Conservation (phyloP, 1,284 basidiomycete species). For the Lentinus polychrous region DNA sequence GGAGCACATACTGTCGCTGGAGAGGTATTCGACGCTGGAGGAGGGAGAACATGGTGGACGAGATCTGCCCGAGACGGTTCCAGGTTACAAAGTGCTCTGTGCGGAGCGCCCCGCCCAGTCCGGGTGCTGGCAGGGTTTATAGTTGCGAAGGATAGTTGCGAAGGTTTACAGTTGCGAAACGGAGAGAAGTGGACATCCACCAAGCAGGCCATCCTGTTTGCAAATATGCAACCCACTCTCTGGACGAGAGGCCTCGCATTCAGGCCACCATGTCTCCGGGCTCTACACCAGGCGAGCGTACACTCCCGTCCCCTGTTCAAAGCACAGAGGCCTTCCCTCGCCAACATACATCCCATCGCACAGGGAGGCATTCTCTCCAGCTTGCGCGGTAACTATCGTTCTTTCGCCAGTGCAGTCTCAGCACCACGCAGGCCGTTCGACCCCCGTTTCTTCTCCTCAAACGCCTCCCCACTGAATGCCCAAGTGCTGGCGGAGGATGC, state of each 20-base stretch:
- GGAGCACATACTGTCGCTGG: not conserved
- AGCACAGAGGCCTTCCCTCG: not conserved
- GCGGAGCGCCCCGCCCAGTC: conserved; percentile 1
- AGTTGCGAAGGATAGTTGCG: no score
- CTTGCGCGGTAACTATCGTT: not conserved
- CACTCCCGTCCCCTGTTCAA: conserved; percentile 4
- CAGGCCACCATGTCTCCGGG: conserved; percentile 11
- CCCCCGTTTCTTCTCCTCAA: conserved; percentile 37
- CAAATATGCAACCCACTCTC: conserved; percentile 5
- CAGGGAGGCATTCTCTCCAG: not conserved
- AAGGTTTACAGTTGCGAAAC: no score
- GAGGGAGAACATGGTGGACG: not conserved
- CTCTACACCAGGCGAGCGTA: conserved; percentile 14
- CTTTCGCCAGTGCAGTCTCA: conserved; percentile 2
- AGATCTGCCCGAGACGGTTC: conserved; percentile 4
- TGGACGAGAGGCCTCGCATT: conserved; percentile 3
- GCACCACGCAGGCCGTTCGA: conserved; percentile 16
- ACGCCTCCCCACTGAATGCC: conserved; percentile 17
- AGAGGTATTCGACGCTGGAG: conserved; percentile 7
- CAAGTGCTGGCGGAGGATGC: not conserved
- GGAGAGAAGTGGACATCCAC: no score
- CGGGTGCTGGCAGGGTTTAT: no score
- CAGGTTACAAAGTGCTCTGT: not conserved
- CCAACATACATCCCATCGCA: not conserved
- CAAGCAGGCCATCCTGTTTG: no score